Conservation (phyloP, 768 basidiomycete species). For the Termitomyces sp. region DNA sequence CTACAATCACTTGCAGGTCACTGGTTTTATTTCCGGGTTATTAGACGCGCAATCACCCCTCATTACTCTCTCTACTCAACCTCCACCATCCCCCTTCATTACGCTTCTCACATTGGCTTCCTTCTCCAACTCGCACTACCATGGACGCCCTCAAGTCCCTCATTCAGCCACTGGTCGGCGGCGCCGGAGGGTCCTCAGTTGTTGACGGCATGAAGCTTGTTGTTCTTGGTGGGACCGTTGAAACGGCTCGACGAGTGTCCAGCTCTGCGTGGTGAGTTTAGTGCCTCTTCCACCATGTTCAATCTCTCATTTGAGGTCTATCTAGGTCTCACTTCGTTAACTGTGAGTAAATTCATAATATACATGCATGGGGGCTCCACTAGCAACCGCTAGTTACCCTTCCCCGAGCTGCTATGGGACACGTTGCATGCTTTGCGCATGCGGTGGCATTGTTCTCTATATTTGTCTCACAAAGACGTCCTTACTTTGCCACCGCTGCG, state of each 20-base stretch:
- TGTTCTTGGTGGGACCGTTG: constrained; percentile 82
- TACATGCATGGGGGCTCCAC: constrained; percentile 3
- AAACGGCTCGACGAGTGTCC: constrained; percentile 76
- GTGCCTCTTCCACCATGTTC: neutral
- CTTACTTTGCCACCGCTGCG: neutral
- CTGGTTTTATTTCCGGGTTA: constrained; percentile 13
- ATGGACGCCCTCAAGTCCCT: constrained; percentile 84
- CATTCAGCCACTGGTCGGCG: constrained; percentile 74
- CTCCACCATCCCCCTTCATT: constrained; percentile 9
- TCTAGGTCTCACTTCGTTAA: constrained; percentile 80
- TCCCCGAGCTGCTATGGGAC: neutral
- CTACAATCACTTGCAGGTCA: constrained; percentile 7
- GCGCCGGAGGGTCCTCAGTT: constrained; percentile 69
- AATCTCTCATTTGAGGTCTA: neutral
- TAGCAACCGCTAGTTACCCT: neutral
- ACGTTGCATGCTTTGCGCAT: neutral
- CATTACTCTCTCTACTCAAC: constrained; percentile 5
- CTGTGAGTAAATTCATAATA: constrained; percentile 43
- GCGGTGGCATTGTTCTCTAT: neutral
- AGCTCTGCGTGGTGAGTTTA: constrained; percentile 71
- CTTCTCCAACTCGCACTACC: constrained; percentile 6
- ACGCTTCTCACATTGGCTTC: constrained; percentile 18
- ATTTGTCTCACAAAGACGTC: neutral
- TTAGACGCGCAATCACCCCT: constrained; percentile 14
- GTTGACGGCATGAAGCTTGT: constrained; percentile 89